phyloP scores from a whole-genome alignment of 192 early-diverging fungal species.

The Linnemannia schmuckeri region DNA sequence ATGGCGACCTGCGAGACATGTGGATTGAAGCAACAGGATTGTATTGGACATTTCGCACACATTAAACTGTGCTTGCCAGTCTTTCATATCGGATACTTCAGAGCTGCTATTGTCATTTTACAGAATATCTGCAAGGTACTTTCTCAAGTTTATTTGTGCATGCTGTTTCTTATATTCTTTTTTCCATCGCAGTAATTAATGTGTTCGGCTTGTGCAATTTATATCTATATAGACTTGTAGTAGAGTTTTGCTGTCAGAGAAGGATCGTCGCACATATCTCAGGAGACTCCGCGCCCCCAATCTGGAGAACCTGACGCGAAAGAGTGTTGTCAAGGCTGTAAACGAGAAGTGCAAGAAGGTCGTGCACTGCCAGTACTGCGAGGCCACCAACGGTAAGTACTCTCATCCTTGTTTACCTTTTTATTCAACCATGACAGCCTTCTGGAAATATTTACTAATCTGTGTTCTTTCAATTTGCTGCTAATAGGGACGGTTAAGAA shows the following conservation, averaged over 20 bases:
- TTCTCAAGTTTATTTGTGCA: background rate
- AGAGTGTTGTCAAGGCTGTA: slow-evolving; percentile 83
- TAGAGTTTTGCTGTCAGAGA: slow-evolving; percentile 89
- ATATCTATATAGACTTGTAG: slow-evolving; percentile 78
- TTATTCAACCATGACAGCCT: background rate
- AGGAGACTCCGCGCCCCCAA: slow-evolving; percentile 78
- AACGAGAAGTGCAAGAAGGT: slow-evolving; percentile 92
- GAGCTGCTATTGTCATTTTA: slow-evolving; percentile 86
- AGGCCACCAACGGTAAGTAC: slow-evolving; percentile 78
- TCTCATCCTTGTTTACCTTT: background rate
- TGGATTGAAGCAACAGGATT: slow-evolving; percentile 85
- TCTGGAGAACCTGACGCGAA: slow-evolving; percentile 85
- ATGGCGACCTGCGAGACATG: slow-evolving; percentile 91
- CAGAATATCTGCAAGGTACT: slow-evolving; percentile 97
- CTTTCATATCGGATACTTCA: slow-evolving; percentile 99
- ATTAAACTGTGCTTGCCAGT: slow-evolving; percentile 94
- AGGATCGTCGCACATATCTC: slow-evolving; percentile 78
- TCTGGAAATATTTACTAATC: background rate
- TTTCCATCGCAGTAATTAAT: background rate
- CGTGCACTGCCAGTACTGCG: slow-evolving; percentile 86
- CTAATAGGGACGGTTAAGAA: slow-evolving; percentile 89
- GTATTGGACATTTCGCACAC: slow-evolving; percentile 97
- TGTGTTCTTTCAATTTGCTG: background rate
- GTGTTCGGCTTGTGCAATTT: background rate
- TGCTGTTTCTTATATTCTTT: background rate